Evolutionary conservation across 768 basidiomycete species (phyloP).

Genomic region (Boletellus ananas): DNA sequence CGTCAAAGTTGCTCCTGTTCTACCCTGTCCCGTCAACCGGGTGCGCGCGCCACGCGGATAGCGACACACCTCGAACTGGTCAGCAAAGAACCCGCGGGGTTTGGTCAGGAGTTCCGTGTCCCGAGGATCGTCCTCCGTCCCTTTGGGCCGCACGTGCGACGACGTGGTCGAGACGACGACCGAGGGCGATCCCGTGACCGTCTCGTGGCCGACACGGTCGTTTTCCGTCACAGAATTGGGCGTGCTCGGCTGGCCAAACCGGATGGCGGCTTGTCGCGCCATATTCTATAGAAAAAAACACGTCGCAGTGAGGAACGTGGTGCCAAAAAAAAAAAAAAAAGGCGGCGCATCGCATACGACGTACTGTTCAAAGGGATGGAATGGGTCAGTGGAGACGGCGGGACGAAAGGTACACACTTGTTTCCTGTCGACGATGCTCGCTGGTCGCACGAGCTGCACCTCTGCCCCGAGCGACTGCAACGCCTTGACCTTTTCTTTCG

Average conservation of each 20-base stretch:
- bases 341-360: slow-evolving; percentile 46
- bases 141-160: slow-evolving; percentile 35
- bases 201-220: slow-evolving; percentile 28
- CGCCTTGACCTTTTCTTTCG: slow-evolving; percentile 86
- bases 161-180: slow-evolving; percentile 54
- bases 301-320: background rate
- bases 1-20: slow-evolving; percentile 87
- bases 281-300: slow-evolving; percentile 68
- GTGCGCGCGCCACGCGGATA: background rate
- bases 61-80: slow-evolving; percentile 79
- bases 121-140: slow-evolving; percentile 29
- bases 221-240: slow-evolving; percentile 4
- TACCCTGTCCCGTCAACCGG: background rate
- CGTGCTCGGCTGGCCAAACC: slow-evolving; percentile 55
- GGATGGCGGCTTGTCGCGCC: slow-evolving; percentile 71
- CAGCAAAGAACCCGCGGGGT: slow-evolving; percentile 88
- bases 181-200: slow-evolving; percentile 44
- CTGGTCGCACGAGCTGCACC: slow-evolving; percentile 89
- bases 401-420: slow-evolving; percentile 50
- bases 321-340: background rate
- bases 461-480: slow-evolving; percentile 79
- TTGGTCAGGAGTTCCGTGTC: slow-evolving; percentile 43
- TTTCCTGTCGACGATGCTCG: slow-evolving; percentile 95
- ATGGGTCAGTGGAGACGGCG: background rate
- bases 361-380: slow-evolving; percentile 38